Percentiles rank a stretch among this genome's conserved stretches.
Conservation (phyloP, 805 yeast genomes). For the Pichia cabralensis region DNA sequence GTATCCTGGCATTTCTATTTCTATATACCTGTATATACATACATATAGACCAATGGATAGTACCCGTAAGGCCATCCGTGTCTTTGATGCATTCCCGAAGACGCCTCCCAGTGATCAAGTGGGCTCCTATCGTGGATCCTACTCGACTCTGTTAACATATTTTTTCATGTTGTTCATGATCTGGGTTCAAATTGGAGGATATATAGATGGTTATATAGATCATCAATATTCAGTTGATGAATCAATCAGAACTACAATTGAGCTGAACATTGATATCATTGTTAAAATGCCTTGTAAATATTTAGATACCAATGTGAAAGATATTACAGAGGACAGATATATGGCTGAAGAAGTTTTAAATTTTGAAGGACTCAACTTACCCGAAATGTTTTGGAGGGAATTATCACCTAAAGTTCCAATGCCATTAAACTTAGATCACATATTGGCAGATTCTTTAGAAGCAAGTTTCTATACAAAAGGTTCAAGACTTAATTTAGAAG, state of each 20-base stretch:
- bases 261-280: slow-evolving; percentile 68
- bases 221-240: slow-evolving; percentile 71
- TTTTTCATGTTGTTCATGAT: slow-evolving; percentile 54
- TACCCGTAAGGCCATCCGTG: slow-evolving; percentile 23
- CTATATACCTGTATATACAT: too few species aligned
- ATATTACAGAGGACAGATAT: slow-evolving; percentile 66
- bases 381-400: slow-evolving; percentile 33
- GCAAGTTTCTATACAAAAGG: slow-evolving; percentile 51
- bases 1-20: too few species aligned
- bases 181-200: slow-evolving; percentile 81
- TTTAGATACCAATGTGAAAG: slow-evolving; percentile 67
- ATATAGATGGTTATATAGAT: slow-evolving; percentile 70
- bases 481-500: slow-evolving; percentile 35
- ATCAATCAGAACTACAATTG: slow-evolving; percentile 43
- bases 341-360: slow-evolving; percentile 69
- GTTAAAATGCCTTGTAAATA: slow-evolving; percentile 78
- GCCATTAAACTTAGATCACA: slow-evolving; percentile 58
- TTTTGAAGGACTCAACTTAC: slow-evolving; percentile 55
- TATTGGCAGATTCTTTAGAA: slow-evolving; percentile 52
- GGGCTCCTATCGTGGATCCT: slow-evolving; percentile 68
- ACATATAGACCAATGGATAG: too few species aligned
- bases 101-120: slow-evolving; percentile 61
- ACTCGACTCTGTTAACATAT: slow-evolving; percentile 57
- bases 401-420: slow-evolving; percentile 31
- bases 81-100: slow-evolving; percentile 72